Conservation (phyloP, 352 stramenopile species). For the Pythium dissotocum region DNA sequence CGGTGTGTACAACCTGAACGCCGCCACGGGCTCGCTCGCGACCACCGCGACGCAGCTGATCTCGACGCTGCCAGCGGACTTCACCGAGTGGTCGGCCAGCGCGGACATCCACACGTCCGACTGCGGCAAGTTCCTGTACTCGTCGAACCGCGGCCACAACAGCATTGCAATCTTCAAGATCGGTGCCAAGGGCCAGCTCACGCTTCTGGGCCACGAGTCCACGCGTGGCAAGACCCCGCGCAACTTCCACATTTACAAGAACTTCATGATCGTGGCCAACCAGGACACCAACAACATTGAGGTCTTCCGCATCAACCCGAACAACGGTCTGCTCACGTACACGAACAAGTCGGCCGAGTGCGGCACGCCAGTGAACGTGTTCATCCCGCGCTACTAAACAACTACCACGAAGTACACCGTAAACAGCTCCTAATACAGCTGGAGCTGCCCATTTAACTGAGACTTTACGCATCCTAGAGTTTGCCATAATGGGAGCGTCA, state of each 20-base stretch:
- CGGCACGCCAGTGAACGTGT: constrained; percentile 44
- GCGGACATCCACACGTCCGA: constrained; percentile 59
- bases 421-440: neutral
- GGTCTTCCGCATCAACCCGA: constrained; percentile 48
- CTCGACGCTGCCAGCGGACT: constrained; percentile 50
- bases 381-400: constrained; percentile 27
- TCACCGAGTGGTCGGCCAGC: constrained; percentile 29
- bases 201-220: constrained; percentile 37
- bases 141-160: constrained; percentile 66
- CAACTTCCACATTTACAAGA: constrained; percentile 45
- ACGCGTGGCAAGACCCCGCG: constrained; percentile 47
- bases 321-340: constrained; percentile 45
- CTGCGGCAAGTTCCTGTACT: constrained; percentile 61
- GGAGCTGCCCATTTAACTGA: neutral
- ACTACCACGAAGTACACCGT: neutral
- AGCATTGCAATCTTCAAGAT: constrained; percentile 64
- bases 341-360: constrained; percentile 42
- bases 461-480: neutral
- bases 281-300: constrained; percentile 61
- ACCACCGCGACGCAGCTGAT: constrained; percentile 41
- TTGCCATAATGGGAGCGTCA: too few species aligned
- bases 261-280: constrained; percentile 63
- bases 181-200: constrained; percentile 36
- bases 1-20: constrained; percentile 48
- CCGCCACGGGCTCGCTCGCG: constrained; percentile 28